Base-by-base conservation (phyloP, 106 monocot genomes). In the Ottelia alismoides region DNA sequence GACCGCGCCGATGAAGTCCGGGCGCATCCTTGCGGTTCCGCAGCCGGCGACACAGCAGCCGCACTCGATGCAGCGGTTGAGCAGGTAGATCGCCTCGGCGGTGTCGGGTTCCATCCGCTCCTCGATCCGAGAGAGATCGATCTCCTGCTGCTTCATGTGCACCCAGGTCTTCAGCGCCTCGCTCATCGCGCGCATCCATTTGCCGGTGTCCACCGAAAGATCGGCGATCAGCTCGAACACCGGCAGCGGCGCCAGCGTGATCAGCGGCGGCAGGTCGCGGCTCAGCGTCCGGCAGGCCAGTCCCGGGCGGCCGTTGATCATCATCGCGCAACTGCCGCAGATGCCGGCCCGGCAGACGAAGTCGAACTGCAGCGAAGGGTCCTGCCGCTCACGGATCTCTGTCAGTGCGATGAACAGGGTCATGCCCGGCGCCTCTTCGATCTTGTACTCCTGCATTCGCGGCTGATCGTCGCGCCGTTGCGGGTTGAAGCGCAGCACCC, bases 181-280 rank as follows among this genome's bases (percentile, higher is more conserved):
- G n/a, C n/a, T n/a, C n/a, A n/a, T n/a, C n/a, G n/a, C n/a, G n/a
- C n/a, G n/a, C n/a, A n/a, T n/a, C n/a, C n/a, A n/a, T n/a, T n/a
- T n/a, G n/a, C n/a, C n/a, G n/a, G n/a, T 90, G 57, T 90, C 89
- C 27, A 84, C 89, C 58, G 84, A 83, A 27, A 90, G 69, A 46
- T 90, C 89, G 77, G 83, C 84, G 22, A 90, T 57, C 20, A 90
- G 80, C 52, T 31, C 83, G 84, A 90, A 84, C 63, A 84, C 80
- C 24, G 89, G 89, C 49, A 90, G 66, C 29, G 89, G 89, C 50
- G 89, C 57, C 68, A 90, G 70, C 56, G 40, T 57, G 22, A 35
- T 57, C 20, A 40, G 18, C 9, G 12, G 20, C 14, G 31, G 20
- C 1, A 11, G 31, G 29, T 20, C 31, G 12, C 16, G 28, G 45